Evolutionary conservation across 495 filamentous ascomycete species (phyloP).

Genomic region (Parachaetomium inaequale): DNA sequence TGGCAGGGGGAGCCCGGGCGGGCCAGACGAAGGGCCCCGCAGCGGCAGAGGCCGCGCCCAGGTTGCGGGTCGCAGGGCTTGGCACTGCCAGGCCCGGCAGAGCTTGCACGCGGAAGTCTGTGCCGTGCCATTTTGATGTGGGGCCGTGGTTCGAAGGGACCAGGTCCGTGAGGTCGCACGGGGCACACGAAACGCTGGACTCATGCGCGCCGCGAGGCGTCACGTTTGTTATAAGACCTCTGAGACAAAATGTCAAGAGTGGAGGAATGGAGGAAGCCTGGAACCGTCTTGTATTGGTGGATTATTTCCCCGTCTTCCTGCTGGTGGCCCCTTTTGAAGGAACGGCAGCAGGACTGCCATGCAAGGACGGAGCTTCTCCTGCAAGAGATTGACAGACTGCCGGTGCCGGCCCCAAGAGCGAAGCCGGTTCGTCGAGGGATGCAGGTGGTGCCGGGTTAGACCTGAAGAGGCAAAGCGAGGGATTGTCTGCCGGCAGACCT

Average conservation of each 20-base stretch:
- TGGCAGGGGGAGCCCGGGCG: not conserved
- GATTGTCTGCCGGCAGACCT: not conserved
- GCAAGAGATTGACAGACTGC: slow-evolving; percentile 11
- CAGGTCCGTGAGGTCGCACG: not conserved
- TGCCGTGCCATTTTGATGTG: not conserved
- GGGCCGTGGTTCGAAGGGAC: not conserved
- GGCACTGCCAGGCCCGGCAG: slow-evolving; percentile 1
- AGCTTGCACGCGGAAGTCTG: not conserved
- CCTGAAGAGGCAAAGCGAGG: slow-evolving; percentile 1
- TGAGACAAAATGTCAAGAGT: not conserved
- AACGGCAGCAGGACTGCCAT: not conserved
- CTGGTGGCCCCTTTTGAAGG: not conserved
- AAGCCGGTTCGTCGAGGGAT: not conserved
- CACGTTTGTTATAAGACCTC: not conserved
- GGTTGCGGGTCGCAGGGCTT: slow-evolving; percentile 2
- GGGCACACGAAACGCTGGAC: not conserved
- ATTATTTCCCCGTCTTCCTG: slow-evolving; percentile 3
- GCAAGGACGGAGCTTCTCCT: slow-evolving; percentile 8
- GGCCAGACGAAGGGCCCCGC: slow-evolving; percentile 12
- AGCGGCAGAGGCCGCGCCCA: slow-evolving; percentile 15
- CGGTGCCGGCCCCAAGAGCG: not conserved
- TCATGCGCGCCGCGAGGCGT: not conserved
- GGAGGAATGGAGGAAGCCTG: not conserved
- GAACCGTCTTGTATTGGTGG: not conserved
- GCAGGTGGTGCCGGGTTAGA: not conserved